Base-by-base conservation (phyloP, 345 rosid genomes). In the Eucalyptus cladocalyx region DNA sequence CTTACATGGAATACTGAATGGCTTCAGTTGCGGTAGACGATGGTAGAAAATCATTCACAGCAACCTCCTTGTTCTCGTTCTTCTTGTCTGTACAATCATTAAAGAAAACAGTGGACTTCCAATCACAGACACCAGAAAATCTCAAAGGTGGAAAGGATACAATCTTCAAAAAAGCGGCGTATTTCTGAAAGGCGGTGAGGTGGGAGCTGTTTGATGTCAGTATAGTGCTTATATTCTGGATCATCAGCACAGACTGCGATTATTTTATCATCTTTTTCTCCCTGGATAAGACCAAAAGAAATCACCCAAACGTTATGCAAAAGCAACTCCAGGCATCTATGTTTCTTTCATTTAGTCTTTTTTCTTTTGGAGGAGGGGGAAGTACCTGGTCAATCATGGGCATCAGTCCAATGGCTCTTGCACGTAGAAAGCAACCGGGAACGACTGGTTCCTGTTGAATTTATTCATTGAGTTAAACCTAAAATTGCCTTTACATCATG, bases 201-300 rank as follows among this genome's bases (percentile, higher is more conserved):
- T 80, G 99, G 94, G 86, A 97, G 95, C 91, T 97, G 95, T 90
- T 94, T 97, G 93, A 97, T 95, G 91, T 97, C 98, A 19, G 93
- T 95, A 90, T 92, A 97, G 92, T 97, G 98, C 91, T 93, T 96
- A 91, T 96, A 97, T 92, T 97, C 99, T 6, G 99, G 99, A 94
- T 97, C 99, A 88, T 97, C 99, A 45, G 97, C 99, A 91, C 99
- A 97, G 8, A 97, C 99, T 62, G 99, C 99, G 19, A 97, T 97
- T 90, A 97, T 97, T 93, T 97, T 97, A 91, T 97, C 99, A 90
- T 97, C 99, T 93, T 96, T 97, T 94, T 97, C 99, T 86, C 99
- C 99, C 99, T 97, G 90, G 18, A 86, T n/a, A 23, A 24, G 30
- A n/a, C 67, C 50, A 30, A 87, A 28, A 19, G n/a, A 54, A 86